Percentiles rank a stretch among this genome's conserved stretches.
phyloP scores from a whole-genome alignment of 495 filamentous ascomycete species.

The Aspergillus baeticus region DNA sequence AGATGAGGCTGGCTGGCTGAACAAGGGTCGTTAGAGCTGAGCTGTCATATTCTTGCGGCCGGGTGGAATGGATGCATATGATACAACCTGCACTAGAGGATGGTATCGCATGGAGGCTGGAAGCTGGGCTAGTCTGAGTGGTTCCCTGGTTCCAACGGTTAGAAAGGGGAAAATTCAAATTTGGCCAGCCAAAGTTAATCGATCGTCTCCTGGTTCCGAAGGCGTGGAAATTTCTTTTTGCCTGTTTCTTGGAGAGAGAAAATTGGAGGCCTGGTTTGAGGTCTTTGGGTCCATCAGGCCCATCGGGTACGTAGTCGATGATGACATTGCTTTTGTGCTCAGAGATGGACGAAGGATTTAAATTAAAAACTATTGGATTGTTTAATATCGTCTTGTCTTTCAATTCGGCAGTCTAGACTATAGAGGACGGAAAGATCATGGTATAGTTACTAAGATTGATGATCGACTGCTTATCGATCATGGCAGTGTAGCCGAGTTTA shows the following conservation, averaged over 20 bases:
- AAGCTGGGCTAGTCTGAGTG: background rate
- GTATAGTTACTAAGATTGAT: background rate
- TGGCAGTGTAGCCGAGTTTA: background rate
- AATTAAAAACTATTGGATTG: background rate
- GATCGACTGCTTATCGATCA: slow-evolving; percentile 9
- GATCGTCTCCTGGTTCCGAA: background rate
- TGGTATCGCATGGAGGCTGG: background rate
- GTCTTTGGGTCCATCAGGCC: background rate
- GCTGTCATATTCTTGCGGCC: slow-evolving; percentile 11
- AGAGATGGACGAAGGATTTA: background rate
- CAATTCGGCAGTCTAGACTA: background rate
- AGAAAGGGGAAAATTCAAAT: background rate
- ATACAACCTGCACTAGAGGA: background rate
- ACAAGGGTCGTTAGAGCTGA: background rate
- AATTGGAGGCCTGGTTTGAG: background rate
- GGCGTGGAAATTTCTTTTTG: background rate
- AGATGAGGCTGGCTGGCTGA: slow-evolving; percentile 4
- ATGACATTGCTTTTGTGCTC: background rate
- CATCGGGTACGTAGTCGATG: slow-evolving; percentile 10
- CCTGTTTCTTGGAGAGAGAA: background rate
- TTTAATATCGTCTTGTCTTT: too few species aligned
- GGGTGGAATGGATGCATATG: slow-evolving; percentile 2
- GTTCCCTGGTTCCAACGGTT: background rate
- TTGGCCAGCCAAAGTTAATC: background rate
- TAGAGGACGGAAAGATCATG: too few species aligned